Evolutionary conservation across 306 rosid species (phyloP).

Genomic region (Elaeagnus macrophylla): DNA sequence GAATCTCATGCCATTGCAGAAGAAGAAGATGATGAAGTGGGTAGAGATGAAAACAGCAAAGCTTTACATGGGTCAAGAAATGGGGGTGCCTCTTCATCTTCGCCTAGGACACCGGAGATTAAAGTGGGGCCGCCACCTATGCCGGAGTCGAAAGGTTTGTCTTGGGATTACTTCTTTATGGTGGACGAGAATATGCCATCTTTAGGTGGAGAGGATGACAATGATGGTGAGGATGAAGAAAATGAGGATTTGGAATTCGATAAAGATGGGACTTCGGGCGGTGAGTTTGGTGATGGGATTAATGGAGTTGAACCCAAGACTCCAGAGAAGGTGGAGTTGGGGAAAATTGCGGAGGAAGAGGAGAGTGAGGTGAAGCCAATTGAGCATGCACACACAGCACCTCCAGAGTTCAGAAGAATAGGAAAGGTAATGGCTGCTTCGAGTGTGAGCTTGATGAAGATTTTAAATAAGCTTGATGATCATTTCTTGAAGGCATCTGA

Average conservation of each 20-base stretch:
- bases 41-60: slow-evolving; percentile 14
- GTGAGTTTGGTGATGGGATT: not conserved
- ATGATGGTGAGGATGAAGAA: slow-evolving; percentile 22
- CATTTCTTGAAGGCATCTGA: slow-evolving; percentile 56
- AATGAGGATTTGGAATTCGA: slow-evolving; percentile 17
- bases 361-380: slow-evolving; percentile 28
- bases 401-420: slow-evolving; percentile 50
- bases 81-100: slow-evolving; percentile 17
- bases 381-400: slow-evolving; percentile 64
- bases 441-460: slow-evolving; percentile 40
- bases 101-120: slow-evolving; percentile 33
- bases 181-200: slow-evolving; percentile 49
- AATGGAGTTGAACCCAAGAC: slow-evolving; percentile 59
- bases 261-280: slow-evolving; percentile 8
- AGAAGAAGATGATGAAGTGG: slow-evolving; percentile 17
- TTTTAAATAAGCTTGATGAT: slow-evolving; percentile 54
- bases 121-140: slow-evolving; percentile 44
- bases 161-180: slow-evolving; percentile 80
- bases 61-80: slow-evolving; percentile 13
- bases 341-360: slow-evolving; percentile 23
- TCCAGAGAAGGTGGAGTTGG: slow-evolving; percentile 45
- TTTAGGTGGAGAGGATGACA: slow-evolving; percentile 34
- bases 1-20: slow-evolving; percentile 39
- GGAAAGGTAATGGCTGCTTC: slow-evolving; percentile 27
- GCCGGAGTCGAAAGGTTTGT: slow-evolving; percentile 60